Conservation (phyloP, 345 rosid genomes). For the Noccaea bulbosa region DNA sequence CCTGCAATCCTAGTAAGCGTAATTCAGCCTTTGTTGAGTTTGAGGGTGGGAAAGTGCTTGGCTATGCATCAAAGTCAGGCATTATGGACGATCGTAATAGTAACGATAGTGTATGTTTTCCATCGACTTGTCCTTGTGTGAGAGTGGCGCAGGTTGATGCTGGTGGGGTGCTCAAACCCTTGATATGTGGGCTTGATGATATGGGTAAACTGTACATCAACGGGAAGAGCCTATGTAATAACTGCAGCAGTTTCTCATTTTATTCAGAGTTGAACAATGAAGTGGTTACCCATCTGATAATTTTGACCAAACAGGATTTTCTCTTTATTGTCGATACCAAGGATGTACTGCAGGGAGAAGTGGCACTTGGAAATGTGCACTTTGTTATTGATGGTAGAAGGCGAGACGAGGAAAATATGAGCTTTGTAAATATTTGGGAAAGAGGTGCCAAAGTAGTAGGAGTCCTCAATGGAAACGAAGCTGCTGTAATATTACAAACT, state of each 20-base stretch:
- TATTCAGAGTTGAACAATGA: constrained; percentile 78
- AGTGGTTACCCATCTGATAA: constrained; percentile 75
- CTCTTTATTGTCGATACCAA: constrained; percentile 75
- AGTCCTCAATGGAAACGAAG: constrained; percentile 90
- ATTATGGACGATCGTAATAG: constrained; percentile 49
- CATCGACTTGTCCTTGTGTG: constrained; percentile 80
- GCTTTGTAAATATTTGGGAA: constrained; percentile 82
- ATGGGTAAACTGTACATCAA: constrained; percentile 70
- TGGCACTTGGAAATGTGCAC: constrained; percentile 57
- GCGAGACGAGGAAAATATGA: constrained; percentile 62
- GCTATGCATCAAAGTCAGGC: constrained; percentile 59
- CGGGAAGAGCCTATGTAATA: constrained; percentile 69
- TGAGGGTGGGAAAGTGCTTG: constrained; percentile 70
- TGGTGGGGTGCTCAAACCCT: constrained; percentile 49
- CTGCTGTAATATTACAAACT: constrained; percentile 84
- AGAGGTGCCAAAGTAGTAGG: constrained; percentile 86
- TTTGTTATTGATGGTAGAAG: constrained; percentile 58
- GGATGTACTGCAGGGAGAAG: constrained; percentile 66
- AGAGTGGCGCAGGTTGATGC: constrained; percentile 55
- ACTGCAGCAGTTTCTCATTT: constrained; percentile 86
- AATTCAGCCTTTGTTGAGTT: constrained; percentile 79
- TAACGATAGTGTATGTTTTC: constrained; percentile 50
- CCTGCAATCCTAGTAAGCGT: constrained; percentile 63
- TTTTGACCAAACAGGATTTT: constrained; percentile 84
- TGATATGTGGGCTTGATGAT: constrained; percentile 87